phyloP scores from a whole-genome alignment of 768 basidiomycete species.

The Termitomyces sp. region DNA sequence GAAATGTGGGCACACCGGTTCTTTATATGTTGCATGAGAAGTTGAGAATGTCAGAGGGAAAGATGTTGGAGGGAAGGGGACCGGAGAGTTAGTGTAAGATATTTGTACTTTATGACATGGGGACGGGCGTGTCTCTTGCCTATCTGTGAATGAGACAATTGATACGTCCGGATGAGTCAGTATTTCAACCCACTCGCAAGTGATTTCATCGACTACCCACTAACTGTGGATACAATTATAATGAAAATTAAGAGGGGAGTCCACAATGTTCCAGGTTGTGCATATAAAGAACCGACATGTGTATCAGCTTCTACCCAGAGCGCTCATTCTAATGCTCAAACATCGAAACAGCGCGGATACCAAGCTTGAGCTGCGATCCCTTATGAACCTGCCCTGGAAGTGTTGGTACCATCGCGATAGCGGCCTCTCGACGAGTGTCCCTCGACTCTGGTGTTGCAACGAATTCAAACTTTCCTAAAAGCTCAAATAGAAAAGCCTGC shows the following conservation, averaged over 20 bases:
- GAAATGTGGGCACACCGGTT: background rate
- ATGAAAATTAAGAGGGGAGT: too few relatives aligned
- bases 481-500: slow-evolving; percentile 52
- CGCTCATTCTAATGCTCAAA: slow-evolving; percentile 11
- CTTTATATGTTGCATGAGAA: background rate
- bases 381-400: slow-evolving; percentile 36
- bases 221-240: too few relatives aligned
- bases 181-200: background rate
- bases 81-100: slow-evolving; percentile 10
- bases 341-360: slow-evolving; percentile 25
- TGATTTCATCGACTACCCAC: too few relatives aligned
- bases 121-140: slow-evolving; percentile 14
- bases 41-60: background rate
- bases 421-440: slow-evolving; percentile 32
- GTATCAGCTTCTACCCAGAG: background rate
- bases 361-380: slow-evolving; percentile 34
- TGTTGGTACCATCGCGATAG: slow-evolving; percentile 36
- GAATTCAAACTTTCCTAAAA: slow-evolving; percentile 50
- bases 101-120: slow-evolving; percentile 13
- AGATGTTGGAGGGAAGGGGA: background rate
- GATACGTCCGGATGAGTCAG: background rate
- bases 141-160: slow-evolving; percentile 13
- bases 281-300: background rate
- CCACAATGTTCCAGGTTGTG: background rate
- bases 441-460: slow-evolving; percentile 28